These are phyloP conservation scores for Carnegiea gigantea DNA, from an alignment of 179 eudicot genomes.

Conservation along the genomic window DNA sequence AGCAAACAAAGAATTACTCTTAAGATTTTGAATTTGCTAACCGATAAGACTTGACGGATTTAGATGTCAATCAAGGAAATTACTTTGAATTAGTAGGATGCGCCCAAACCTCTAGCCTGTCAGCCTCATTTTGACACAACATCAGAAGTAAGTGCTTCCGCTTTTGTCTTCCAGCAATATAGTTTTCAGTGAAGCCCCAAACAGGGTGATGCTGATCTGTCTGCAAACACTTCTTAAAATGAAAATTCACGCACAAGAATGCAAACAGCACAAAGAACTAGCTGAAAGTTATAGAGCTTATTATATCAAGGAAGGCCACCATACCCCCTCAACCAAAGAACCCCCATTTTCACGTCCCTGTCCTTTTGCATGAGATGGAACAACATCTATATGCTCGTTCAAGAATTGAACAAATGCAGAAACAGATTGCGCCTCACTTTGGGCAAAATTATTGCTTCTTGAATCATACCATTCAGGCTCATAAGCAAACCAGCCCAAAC, in stretches of 20 bases:
- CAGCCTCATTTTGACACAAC: conserved; percentile 96
- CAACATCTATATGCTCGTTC: conserved; percentile 57
- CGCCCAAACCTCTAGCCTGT: conserved; percentile 99
- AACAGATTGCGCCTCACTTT: conserved; percentile 92
- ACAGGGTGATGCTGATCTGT: conserved; percentile 82
- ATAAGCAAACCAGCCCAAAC: conserved; percentile 94
- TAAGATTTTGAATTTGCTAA: not conserved
- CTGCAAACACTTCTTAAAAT: conserved; percentile 34
- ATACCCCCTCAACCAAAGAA: conserved; percentile 68
- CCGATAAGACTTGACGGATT: not conserved
- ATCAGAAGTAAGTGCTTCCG: conserved; percentile 89
- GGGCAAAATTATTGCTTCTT: conserved; percentile 71
- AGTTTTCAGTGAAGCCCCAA: conserved; percentile 89
- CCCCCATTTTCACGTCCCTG: conserved; percentile 69
- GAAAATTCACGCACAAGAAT: not conserved
- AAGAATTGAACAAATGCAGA: conserved; percentile 75
- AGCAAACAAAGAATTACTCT: not conserved
- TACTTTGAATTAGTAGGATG: conserved; percentile 88
- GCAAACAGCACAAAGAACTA: not conserved
- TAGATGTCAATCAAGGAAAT: conserved; percentile 11
- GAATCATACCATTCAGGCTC: conserved; percentile 94
- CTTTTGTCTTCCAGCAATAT: conserved; percentile 69
- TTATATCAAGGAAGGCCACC: conserved; percentile 19
- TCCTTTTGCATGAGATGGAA: conserved; percentile 65
- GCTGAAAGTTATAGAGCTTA: not conserved